Conservation (phyloP, 1,284 basidiomycete species). For the Cryptococcus sp. region DNA sequence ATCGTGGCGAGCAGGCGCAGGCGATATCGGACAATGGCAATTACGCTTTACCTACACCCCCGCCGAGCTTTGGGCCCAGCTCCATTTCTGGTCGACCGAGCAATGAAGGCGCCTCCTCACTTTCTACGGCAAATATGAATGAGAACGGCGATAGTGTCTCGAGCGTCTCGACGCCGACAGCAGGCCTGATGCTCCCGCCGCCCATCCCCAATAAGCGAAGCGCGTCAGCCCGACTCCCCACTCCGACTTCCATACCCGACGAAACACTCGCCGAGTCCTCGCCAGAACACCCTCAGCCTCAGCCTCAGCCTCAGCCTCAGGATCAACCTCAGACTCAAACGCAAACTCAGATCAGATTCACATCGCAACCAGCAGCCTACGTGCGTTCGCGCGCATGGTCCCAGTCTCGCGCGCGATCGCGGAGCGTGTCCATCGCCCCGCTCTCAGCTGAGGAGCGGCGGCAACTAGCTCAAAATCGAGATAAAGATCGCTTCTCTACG, state of each 20-base stretch:
- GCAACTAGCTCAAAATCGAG: not conserved
- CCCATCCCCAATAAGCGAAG: constrained; percentile 20
- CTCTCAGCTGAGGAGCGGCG: not conserved
- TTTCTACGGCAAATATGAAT: not conserved
- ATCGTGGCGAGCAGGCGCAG: not conserved
- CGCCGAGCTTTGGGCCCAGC: constrained; percentile 18
- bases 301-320: not conserved
- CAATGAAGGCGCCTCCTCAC: not conserved
- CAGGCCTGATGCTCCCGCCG: constrained; percentile 34
- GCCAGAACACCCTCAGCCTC: not conserved
- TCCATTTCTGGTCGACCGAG: not conserved
- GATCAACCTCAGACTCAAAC: not conserved
- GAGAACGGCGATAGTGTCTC: not conserved
- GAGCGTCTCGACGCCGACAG: not conserved
- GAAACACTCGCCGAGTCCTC: not conserved
- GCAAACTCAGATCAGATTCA: constrained; percentile 8
- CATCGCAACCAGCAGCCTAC: constrained; percentile 2
- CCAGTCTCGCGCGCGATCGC: constrained; percentile 9
- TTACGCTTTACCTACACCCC: constrained; percentile 27
- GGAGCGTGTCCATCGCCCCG: constrained; percentile 6
- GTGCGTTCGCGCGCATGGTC: constrained; percentile 2
- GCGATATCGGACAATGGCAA: not conserved
- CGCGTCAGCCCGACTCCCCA: constrained; percentile 3
- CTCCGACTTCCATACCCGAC: constrained; percentile 3
- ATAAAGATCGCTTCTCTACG: not conserved